Base-by-base conservation (phyloP, 139 green algal species). In the Tetraselmis chui region DNA sequence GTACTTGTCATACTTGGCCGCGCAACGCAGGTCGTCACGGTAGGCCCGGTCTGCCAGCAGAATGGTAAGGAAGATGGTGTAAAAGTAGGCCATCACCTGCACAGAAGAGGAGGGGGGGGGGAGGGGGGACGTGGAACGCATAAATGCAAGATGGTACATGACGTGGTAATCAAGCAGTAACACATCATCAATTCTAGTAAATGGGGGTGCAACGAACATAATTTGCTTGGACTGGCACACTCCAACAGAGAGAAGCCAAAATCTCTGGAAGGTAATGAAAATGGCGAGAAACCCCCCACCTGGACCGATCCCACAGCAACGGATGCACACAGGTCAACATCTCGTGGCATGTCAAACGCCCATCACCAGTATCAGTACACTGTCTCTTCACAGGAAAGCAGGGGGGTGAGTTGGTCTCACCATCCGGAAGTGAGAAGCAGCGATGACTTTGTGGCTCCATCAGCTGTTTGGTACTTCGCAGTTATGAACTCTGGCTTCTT, bases 241-340 rank as follows among this genome's bases (percentile, higher is more conserved):
- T 93, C 92, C 92, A 95, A 67, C 91, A 92, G 85, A 93, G 88
- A 24, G 90, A 83, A 22, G 86, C 89, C 0, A 91, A n/a, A 59
- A 96, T 92, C 84, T 96, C 92, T 24, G 92, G 92, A 28, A 96
- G 59, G 79, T 95, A 96, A 85, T 96, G 92, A 82, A 96, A 96
- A 85, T 96, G 92, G 2, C 91, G 85, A 25, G 92, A 75, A 28
- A 95, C 23, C 1, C 90, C 90, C 92, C 92, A 95, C 89, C 88
- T 92, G 28, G 83, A n/a, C 25, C 59, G 25, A 25, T 26, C 26
- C 26, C 59, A 76, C 59, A 76, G 59, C 25, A 76, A 27, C 25
- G n/a, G n/a, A 83, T 90, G 80, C 80, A 83, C 1, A n/a, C 18
- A 82, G 1, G 59, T 1, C 28, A 83, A 58, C 1, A n/a, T n/a